Base-by-base conservation (phyloP, 2,329 filamentous ascomycete genomes). In the Septoria linicola region DNA sequence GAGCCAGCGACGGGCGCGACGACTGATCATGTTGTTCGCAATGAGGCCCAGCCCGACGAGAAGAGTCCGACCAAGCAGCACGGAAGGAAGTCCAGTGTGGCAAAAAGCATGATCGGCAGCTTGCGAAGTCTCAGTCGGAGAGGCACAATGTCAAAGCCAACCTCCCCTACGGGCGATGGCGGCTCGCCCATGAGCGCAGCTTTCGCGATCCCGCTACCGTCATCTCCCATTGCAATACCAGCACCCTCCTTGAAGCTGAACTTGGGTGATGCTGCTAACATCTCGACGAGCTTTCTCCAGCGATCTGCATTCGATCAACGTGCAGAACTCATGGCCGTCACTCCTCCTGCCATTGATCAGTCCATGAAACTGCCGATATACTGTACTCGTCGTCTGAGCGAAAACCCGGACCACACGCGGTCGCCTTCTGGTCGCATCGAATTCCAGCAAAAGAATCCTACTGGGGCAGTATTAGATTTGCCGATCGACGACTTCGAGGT, bases 191-290 rank as follows among this genome's bases (percentile, higher is more conserved):
- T 42, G n/a, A 57, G 51, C 27, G 34, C 42, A 20, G 55, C 61
- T 6, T 32, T 41, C 4, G 40, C 40, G n/a, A 49, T 59, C 6
- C 59, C 59, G 4, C 41, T 60, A n/a, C 60, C 60, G 8, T 63
- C 61, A 6, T 62, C 60, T 23, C 61, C 63, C 2, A 60, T 66
- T 27, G 37, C 52, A 19, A 60, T 65, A 4, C 56, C 63, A 6
- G 41, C 61, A 20, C 49, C 64, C 13, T 52, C 54, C 10, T 46
- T 65, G 14, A 54, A 59, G 34, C 49, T 67, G 11, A 58, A 66
- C 25, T 47, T 66, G 11, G 58, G 52, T 5, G 54, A 58, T 19
- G 19, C 57, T 8, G 55, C 49, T 16, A 48, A 62, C 25, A 44
- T 63, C 21, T 51, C 57, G 13, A 41, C 53, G 6, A 42, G 39